phyloP scores from a whole-genome alignment of 164 flowering plant species.

The Vitis rotundifolia region DNA sequence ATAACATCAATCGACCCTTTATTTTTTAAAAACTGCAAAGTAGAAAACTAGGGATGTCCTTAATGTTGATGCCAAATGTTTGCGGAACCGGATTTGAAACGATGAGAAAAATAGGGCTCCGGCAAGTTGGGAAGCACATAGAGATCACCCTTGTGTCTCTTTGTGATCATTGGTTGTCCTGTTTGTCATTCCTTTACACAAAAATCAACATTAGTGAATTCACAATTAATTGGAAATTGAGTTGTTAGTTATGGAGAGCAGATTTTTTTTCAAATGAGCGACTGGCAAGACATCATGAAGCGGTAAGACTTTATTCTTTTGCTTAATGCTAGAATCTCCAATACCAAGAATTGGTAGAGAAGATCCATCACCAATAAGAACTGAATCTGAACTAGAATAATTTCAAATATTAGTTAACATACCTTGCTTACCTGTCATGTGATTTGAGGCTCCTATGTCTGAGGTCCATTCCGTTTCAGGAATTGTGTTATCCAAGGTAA shows the following conservation, averaged over 20 bases:
- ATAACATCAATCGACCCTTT: conserved; percentile 6
- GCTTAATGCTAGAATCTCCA: no score
- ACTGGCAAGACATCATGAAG: no score
- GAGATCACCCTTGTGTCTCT: neutral
- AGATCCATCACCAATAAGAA: no score
- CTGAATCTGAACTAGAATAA: no score
- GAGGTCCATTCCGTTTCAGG: no score
- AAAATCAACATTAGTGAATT: conserved; percentile 9
- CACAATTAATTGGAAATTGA: conserved; percentile 8
- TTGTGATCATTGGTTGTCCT: neutral
- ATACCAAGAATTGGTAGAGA: no score
- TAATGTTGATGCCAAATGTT: conserved; percentile 8
- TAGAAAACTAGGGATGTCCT: neutral
- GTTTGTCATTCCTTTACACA: conserved; percentile 11
- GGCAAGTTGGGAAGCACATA: neutral
- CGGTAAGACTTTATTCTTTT: no score
- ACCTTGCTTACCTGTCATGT: no score
- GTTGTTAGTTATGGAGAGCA: neutral
- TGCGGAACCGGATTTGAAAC: neutral
- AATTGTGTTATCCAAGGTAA: no score
- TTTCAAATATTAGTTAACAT: no score
- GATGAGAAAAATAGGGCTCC: neutral
- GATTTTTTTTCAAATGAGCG: no score
- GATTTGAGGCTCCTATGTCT: no score
- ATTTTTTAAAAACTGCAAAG: neutral